Percentiles rank a stretch among this genome's conserved stretches.
These are phyloP conservation scores for Porphyra umbilicalis DNA, from an alignment of 31 red algal genomes.

Conservation along the genomic window DNA sequence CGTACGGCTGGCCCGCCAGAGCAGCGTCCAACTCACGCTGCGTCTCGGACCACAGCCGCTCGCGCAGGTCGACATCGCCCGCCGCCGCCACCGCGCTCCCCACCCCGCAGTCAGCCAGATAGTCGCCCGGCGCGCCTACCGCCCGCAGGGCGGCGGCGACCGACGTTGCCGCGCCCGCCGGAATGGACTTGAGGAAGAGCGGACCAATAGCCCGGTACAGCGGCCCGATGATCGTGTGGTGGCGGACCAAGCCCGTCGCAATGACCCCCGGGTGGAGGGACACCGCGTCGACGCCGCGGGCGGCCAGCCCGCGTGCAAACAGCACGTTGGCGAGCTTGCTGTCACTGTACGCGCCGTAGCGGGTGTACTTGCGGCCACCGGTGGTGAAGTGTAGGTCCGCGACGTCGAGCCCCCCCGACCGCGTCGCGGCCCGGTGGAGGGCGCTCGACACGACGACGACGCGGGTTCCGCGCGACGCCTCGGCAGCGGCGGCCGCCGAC, in stretches of 20 bases:
- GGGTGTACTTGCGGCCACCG: conserved; percentile 39
- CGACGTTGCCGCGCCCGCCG: neutral
- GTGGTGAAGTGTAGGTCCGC: too few relatives aligned
- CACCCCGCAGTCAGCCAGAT: neutral
- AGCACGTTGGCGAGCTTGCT: conserved; percentile 47
- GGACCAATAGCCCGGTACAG: conserved; percentile 6
- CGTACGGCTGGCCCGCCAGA: neutral
- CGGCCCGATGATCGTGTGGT: conserved; percentile 23
- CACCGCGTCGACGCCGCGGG: conserved; percentile 17
- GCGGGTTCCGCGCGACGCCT: conserved; percentile 8
- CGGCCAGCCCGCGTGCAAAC: conserved; percentile 34
- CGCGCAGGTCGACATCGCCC: too few relatives aligned
- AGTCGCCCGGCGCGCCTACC: neutral
- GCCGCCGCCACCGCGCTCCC: too few relatives aligned
- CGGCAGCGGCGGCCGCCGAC: too few relatives aligned
- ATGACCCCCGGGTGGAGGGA: conserved; percentile 53
- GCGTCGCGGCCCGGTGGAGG: conserved; percentile 23
- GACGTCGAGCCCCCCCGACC: conserved; percentile 3
- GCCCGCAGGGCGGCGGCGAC: neutral
- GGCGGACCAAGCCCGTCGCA: conserved; percentile 32
- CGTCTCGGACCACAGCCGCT: neutral
- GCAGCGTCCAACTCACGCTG: neutral
- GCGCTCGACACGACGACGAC: conserved; percentile 34
- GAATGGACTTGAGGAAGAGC: neutral
- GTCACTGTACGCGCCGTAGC: conserved; percentile 44